These are phyloP conservation scores for Xylaria sp. DNA, from an alignment of 2,329 filamentous ascomycete genomes.

Conservation along the genomic window DNA sequence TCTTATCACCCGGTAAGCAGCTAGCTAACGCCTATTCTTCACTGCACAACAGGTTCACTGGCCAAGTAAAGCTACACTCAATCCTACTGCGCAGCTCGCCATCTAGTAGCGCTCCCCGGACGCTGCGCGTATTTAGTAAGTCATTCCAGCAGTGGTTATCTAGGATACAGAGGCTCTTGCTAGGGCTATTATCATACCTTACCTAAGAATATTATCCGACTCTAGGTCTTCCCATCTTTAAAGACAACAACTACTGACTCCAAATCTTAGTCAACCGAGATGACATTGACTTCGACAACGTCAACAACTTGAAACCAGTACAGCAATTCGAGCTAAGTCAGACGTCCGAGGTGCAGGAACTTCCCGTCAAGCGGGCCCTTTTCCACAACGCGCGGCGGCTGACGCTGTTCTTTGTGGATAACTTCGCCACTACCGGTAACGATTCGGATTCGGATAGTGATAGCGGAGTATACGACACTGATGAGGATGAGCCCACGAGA, in stretches of 20 bases:
- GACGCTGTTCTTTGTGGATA: slow-evolving; percentile 90
- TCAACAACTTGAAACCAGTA: slow-evolving; percentile 74
- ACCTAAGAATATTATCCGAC: background rate
- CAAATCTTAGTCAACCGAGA: slow-evolving; percentile 72
- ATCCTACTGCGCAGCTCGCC: slow-evolving; percentile 85
- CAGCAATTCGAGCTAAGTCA: slow-evolving; percentile 82
- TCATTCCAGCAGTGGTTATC: background rate
- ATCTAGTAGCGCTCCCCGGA: slow-evolving; percentile 77
- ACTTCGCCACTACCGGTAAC: slow-evolving; percentile 68
- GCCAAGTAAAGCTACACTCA: slow-evolving; percentile 90
- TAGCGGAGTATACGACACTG: background rate
- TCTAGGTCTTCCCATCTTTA: too few species aligned
- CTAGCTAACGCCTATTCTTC: slow-evolving; percentile 22
- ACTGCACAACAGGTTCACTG: slow-evolving; percentile 75
- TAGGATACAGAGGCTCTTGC: background rate
- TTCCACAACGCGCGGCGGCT: slow-evolving; percentile 88
- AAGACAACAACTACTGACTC: slow-evolving; percentile 3
- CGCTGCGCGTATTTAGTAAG: slow-evolving; percentile 78
- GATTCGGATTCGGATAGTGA: background rate
- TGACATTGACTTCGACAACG: slow-evolving; percentile 84
- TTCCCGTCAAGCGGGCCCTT: slow-evolving; percentile 80
- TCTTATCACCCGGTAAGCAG: background rate
- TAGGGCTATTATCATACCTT: background rate
- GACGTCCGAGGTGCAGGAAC: slow-evolving; percentile 84
- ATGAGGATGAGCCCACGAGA: slow-evolving; percentile 73